Evolutionary conservation across 2,329 filamentous ascomycete genomes (phyloP).

Genomic region (Colletotrichum phormii): DNA sequence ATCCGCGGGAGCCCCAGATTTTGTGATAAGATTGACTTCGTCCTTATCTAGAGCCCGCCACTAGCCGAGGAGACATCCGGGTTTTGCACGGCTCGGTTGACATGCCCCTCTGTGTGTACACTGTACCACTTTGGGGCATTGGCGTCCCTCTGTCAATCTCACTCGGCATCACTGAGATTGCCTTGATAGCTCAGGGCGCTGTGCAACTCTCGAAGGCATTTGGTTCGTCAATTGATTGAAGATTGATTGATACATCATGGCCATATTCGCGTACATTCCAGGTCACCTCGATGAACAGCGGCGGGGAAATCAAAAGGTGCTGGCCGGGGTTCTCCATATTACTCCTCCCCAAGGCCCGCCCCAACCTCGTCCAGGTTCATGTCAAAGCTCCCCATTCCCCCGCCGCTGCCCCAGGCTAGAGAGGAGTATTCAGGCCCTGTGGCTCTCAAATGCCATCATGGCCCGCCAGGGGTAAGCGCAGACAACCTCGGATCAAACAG

Average conservation of each 20-base stretch:
- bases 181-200: background rate
- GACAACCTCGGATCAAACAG: constrained; percentile 39
- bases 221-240: background rate
- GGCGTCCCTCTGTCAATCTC: background rate
- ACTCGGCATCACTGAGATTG: background rate
- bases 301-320: background rate
- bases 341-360: constrained; percentile 13
- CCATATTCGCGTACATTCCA: background rate
- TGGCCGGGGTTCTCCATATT: constrained; percentile 27
- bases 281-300: background rate
- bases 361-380: constrained; percentile 10
- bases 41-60: constrained; percentile 26
- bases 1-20: background rate
- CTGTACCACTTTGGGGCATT: background rate
- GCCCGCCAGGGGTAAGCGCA: constrained; percentile 36
- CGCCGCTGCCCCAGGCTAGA: constrained; percentile 27
- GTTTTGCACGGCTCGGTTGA: constrained; percentile 14
- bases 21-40: constrained; percentile 18
- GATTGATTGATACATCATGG: background rate
- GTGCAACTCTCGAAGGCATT: background rate
- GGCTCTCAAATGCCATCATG: constrained; percentile 18
- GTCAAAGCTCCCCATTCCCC: constrained; percentile 25
- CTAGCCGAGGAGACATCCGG: constrained; percentile 27
- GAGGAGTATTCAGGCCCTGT: constrained; percentile 3
- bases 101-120: background rate